Conservation (phyloP, 2,329 filamentous ascomycete species). For the Aspergillus jensenii region DNA sequence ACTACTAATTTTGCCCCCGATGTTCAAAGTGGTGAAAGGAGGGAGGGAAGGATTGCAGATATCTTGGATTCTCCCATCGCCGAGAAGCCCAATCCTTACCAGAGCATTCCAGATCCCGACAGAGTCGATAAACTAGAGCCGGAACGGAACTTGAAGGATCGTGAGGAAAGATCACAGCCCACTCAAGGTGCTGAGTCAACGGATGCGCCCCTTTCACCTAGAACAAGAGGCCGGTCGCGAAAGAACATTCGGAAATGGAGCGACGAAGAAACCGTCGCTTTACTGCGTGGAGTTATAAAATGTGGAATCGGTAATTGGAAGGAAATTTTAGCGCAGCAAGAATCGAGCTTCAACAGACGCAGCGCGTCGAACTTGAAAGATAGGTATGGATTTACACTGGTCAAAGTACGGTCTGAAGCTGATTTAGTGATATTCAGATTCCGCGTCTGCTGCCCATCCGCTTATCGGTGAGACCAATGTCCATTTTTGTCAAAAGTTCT, state of each 20-base stretch:
- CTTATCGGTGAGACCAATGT: conserved; percentile 34
- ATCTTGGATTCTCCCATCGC: conserved; percentile 32
- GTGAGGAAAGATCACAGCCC: conserved; percentile 2
- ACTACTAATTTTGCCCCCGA: conserved; percentile 20
- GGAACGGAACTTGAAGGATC: conserved; percentile 10
- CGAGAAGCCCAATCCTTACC: conserved; percentile 18
- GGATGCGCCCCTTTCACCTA: conserved; percentile 31
- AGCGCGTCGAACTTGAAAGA: conserved; percentile 66
- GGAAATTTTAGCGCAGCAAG: conserved; percentile 57
- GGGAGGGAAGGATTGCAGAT: conserved; percentile 37
- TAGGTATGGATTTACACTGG: conserved; percentile 36
- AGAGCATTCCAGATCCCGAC: conserved; percentile 12
- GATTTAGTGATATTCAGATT: conserved; percentile 37
- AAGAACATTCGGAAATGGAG: conserved; percentile 58
- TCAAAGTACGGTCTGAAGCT: not conserved
- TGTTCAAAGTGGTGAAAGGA: conserved; percentile 27
- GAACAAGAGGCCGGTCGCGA: conserved; percentile 41
- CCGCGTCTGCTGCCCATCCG: conserved; percentile 55
- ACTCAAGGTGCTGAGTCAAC: conserved; percentile 6
- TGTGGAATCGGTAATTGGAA: conserved; percentile 67
- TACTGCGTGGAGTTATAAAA: conserved; percentile 59
- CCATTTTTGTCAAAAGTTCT: not conserved
- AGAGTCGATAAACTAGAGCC: conserved; percentile 1
- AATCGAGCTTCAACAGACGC: conserved; percentile 58
- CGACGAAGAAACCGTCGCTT: conserved; percentile 59